Conservation (phyloP, 345 rosid species). For the Eucalyptus curtisii region DNA sequence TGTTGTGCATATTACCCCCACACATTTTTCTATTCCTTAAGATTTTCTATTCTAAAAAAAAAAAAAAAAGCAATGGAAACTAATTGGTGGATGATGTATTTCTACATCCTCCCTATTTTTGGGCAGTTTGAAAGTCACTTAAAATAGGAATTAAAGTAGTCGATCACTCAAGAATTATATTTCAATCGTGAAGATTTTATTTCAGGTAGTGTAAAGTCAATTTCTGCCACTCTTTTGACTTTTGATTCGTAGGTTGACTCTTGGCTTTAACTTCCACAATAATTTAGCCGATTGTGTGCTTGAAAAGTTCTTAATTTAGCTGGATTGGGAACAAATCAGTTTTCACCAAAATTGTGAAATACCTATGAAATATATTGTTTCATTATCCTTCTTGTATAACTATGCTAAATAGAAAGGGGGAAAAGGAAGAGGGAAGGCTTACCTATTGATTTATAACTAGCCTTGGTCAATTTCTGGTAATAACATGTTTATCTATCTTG, state of each 20-base stretch:
- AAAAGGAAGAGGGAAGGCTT: neutral
- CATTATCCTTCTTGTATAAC: neutral
- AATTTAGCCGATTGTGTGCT: neutral
- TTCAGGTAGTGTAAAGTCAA: neutral
- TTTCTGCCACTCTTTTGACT: neutral
- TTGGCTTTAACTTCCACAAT: neutral
- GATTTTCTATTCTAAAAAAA: neutral
- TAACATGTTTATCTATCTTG: neutral
- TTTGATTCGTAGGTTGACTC: neutral
- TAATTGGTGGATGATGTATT: neutral
- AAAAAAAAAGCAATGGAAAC: neutral
- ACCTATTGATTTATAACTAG: neutral
- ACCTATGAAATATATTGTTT: neutral
- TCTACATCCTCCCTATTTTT: neutral
- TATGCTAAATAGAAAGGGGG: neutral
- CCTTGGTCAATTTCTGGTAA: neutral
- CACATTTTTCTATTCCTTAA: neutral
- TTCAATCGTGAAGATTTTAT: neutral
- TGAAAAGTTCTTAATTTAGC: neutral
- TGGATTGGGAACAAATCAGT: neutral
- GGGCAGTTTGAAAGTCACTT: neutral
- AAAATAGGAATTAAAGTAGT: neutral
- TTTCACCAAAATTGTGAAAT: neutral
- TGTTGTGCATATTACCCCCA: neutral
- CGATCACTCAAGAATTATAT: neutral